Percentiles rank a stretch among this genome's conserved stretches.
Conservation (phyloP, 306 rosid genomes). For the Citrullus colocynthis region DNA sequence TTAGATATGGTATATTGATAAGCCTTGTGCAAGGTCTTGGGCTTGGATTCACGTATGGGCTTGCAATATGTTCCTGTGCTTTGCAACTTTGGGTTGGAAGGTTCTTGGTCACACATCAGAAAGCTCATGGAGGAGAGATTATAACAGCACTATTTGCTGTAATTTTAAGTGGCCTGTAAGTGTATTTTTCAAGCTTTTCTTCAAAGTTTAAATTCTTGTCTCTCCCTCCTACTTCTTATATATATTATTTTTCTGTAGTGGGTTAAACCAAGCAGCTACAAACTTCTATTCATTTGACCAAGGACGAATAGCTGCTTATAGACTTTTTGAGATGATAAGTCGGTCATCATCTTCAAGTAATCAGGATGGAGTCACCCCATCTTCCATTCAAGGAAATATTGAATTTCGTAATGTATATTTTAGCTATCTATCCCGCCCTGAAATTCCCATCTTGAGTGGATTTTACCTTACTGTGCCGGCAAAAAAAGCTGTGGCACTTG, state of each 20-base stretch:
- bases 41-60: constrained; percentile 98
- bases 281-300: constrained; percentile 99
- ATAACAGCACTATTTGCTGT: constrained; percentile 88
- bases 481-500: constrained; percentile 98
- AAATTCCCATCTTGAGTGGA: constrained; percentile 97
- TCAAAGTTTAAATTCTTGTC: constrained; percentile 8
- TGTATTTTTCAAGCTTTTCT: constrained; percentile 6
- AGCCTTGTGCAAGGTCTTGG: constrained; percentile 99
- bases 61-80: constrained; percentile 99
- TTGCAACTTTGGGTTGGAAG: constrained; percentile 99
- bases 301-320: constrained; percentile 97
- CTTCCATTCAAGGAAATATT: constrained; percentile 79
- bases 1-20: constrained; percentile 93
- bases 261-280: constrained; percentile 97
- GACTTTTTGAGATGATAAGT: constrained; percentile 98
- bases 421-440: constrained; percentile 98
- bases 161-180: constrained; percentile 99
- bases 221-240: constrained; percentile 8
- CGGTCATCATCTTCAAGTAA: constrained; percentile 79
- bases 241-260: constrained; percentile 31
- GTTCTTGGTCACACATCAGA: constrained; percentile 40
- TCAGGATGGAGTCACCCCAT: constrained; percentile 66
- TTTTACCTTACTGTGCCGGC: constrained; percentile 98
- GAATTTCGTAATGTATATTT: constrained; percentile 97
- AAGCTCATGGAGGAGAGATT: constrained; percentile 95